Evolutionary conservation across 1,139 yeast genomes (phyloP).

Genomic region (Oligophagozyma castellii): DNA sequence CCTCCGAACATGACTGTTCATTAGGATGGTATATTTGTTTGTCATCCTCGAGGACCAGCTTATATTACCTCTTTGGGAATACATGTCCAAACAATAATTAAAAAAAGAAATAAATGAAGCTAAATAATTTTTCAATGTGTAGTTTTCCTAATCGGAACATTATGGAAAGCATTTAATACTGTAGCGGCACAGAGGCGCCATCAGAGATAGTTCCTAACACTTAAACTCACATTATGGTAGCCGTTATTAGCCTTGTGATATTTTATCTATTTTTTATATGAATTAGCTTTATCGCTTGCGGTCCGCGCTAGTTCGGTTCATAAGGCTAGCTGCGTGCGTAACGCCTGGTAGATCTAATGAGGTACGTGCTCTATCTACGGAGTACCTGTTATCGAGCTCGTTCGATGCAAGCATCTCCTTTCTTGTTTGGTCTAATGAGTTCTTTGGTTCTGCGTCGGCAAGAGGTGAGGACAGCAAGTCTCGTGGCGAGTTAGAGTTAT

Average conservation of each 20-base stretch:
- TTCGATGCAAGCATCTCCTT: conserved; percentile 24
- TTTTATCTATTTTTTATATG: conserved; percentile 1
- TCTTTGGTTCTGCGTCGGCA: conserved; percentile 2
- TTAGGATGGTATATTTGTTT: too few relatives aligned
- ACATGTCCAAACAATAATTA: too few relatives aligned
- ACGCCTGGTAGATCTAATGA: conserved; percentile 30
- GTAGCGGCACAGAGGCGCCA: not conserved
- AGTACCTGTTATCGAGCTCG: conserved; percentile 25
- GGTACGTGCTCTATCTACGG: conserved; percentile 27
- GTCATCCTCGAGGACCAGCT: too few relatives aligned
- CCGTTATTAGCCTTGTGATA: too few relatives aligned
- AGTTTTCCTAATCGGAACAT: too few relatives aligned
- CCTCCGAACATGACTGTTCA: too few relatives aligned
- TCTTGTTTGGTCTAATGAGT: conserved; percentile 27
- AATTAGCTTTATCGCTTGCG: conserved; percentile 3
- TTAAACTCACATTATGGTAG: not conserved
- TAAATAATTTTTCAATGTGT: too few relatives aligned
- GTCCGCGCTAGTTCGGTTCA: conserved; percentile 16
- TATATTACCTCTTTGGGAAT: too few relatives aligned
- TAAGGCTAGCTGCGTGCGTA: conserved; percentile 24
- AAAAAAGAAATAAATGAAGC: too few relatives aligned
- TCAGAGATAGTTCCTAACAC: not conserved
- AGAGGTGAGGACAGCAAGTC: conserved; percentile 15
- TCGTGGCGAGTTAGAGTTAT: conserved; percentile 15
- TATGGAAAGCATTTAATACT: not conserved